Base-by-base conservation (phyloP, 225 moss, liverwort and hornwort species). In the Bryoerythrophyllum caledonicum region DNA sequence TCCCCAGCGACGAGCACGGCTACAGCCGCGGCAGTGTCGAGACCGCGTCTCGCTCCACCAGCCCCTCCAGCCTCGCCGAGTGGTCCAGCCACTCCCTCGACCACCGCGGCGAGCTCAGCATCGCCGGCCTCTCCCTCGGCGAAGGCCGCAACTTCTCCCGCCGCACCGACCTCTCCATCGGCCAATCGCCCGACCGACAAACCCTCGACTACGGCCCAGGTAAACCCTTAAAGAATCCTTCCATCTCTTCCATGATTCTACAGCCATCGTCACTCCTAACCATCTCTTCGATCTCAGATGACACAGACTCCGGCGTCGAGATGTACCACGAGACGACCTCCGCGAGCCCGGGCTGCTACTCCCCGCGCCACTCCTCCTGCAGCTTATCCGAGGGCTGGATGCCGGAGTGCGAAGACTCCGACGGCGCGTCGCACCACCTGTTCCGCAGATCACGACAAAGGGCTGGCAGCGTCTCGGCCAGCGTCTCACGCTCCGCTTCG, bases 281-380 rank as follows among this genome's bases (percentile, higher is more conserved):
- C 44, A 15, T 44, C 44, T 44, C 14, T 4, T 15, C 17, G 49
- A 9, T 6, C 34, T 17, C 62, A 87, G 87, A 87, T 74, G 87
- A 87, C n/a, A 85, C 87, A 62, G 79, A 82, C 66, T 85, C 84
- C 24, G 85, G 87, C 77, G 76, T 82, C 24, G 84, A 80, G 77
- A 85, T 82, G 82, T 85, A 80, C 60, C 87, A 87, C 49, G 85
- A 87, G 30, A 80, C 82, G 23, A 87, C 84, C 0, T 87, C 87
- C 55, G 80, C 82, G 14, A 79, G 87, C 72, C 78, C 87, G 52
- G 74, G 77, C 6, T 82, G 82, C 3, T 77, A 77, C 57, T 72
- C 73, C 25, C 77, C 85, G 0, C 72, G 82, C 4, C 82, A 78
- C 14, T 75, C 82, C 25, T 84, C 77, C 0, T 67, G 65, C 52